A percentile compares a stretch with the other conserved stretches of the same genome.
These are phyloP conservation scores for Teunomyces panamensis DNA, from an alignment of 805 yeast species.

Conservation along the genomic window DNA sequence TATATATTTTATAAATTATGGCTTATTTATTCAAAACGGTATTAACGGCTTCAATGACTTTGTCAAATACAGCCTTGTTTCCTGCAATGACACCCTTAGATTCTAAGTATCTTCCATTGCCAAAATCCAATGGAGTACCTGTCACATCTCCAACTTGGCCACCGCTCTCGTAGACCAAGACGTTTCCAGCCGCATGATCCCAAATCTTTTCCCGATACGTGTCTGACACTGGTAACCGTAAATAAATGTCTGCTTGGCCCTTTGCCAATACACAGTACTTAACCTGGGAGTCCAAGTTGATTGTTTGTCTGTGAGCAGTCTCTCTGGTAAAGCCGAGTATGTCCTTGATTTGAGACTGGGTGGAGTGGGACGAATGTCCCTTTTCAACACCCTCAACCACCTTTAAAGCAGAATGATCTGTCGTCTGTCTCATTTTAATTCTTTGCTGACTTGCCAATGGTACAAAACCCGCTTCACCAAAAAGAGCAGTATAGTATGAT, in stretches of 20 bases:
- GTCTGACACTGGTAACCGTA: conserved; percentile 78
- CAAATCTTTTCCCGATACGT: conserved; percentile 90
- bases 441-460: conserved; percentile 28
- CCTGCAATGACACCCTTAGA: conserved; percentile 96
- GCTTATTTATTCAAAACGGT: conserved; percentile 17
- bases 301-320: conserved; percentile 58
- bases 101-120: conserved; percentile 74
- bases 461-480: conserved; percentile 31
- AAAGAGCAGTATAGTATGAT: conserved; percentile 51
- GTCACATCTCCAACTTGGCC: conserved; percentile 85
- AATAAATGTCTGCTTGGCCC: conserved; percentile 90
- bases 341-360: conserved; percentile 73
- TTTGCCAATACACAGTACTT: conserved; percentile 88
- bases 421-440: conserved; percentile 53
- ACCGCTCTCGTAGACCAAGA: conserved; percentile 85
- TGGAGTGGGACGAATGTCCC: conserved; percentile 89
- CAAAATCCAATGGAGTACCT: conserved; percentile 75
- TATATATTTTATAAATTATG: not conserved
- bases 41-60: conserved; percentile 49
- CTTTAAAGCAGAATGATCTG: conserved; percentile 48
- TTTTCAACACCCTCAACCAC: conserved; percentile 94
- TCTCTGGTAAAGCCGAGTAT: conserved; percentile 44
- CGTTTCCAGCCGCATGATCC: conserved; percentile 98
- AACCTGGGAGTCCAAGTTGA: conserved; percentile 92
- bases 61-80: conserved; percentile 43